These are phyloP conservation scores for Talaromyces sp. DNA, from an alignment of 2,329 filamentous ascomycete genomes.

Conservation along the genomic window DNA sequence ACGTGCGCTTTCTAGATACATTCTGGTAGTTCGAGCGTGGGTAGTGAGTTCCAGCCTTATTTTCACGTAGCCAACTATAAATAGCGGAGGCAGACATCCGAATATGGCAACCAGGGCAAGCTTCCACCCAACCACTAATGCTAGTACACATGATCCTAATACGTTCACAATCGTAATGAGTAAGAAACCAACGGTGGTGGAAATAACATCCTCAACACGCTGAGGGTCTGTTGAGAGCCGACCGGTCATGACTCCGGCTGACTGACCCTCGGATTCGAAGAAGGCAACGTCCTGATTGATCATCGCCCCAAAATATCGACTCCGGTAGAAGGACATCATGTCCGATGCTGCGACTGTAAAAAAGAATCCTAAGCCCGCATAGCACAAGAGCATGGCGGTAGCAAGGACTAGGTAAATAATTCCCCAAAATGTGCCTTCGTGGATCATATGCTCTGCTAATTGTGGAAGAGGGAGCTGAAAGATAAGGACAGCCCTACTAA, in stretches of 20 bases:
- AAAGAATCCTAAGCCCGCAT: background rate
- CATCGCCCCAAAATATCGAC: slow-evolving; percentile 71
- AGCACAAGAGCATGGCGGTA: background rate
- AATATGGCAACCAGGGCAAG: slow-evolving; percentile 76
- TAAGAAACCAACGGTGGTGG: background rate
- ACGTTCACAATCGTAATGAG: slow-evolving; percentile 64
- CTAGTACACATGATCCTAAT: slow-evolving; percentile 65
- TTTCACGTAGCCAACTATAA: slow-evolving; percentile 32
- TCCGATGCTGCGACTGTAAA: background rate
- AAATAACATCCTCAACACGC: background rate
- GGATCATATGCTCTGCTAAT: background rate
- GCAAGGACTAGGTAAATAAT: background rate
- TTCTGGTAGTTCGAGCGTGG: slow-evolving; percentile 43
- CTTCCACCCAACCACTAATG: slow-evolving; percentile 80
- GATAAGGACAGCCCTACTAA: background rate
- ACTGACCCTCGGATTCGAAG: slow-evolving; percentile 86
- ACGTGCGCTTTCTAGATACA: slow-evolving; percentile 48
- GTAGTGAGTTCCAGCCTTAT: slow-evolving; percentile 50
- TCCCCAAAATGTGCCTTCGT: background rate
- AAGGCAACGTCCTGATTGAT: slow-evolving; percentile 89
- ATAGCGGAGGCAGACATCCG: slow-evolving; percentile 43
- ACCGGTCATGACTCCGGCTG: slow-evolving; percentile 78
- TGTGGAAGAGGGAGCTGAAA: background rate
- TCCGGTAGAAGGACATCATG: background rate
- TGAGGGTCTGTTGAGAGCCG: slow-evolving; percentile 41